Evolutionary conservation across 148 eudicot genomes (phyloP), one percentile per base, ranked within the genome.

Genomic region (Euryodendron excelsum): DNA sequence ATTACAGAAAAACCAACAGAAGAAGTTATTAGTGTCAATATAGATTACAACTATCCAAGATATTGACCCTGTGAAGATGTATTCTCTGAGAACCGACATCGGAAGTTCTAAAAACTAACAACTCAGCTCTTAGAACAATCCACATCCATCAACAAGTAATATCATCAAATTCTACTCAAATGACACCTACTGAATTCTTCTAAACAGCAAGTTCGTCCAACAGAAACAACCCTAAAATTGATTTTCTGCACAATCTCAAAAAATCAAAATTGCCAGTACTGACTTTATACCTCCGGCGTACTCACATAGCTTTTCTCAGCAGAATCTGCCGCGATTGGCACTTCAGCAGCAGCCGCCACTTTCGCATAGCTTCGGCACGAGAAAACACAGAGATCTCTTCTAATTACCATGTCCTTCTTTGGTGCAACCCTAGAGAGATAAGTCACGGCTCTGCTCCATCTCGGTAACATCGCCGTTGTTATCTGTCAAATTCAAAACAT

Each of bases 391-490:
- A 76, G 72, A 77, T 75, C 87, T 10, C 76, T 75, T 28, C 66
- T 8, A 50, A 73, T 71, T 65, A 78, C 83, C 62, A 39, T 3
- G 63, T 65, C 78, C 41, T 59, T 63, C 69, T 78, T 83, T 0
- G 81, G 82, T 58, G 85, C 84, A 74, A 77, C 84, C 83, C 74
- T 86, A 78, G 81, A 85, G 18, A 88, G 23, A 23, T 80, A 78
- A 69, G 75, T 78, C 48, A 82, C 39, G 52, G 80, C 81, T 82
- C 84, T 87, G 80, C 87, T 77, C 90, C 92, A 93, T 82, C 91
- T 77, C 34, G 92, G 77, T 74, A 85, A 66, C 95, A 91, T 91
- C 68, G 37, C 66, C 18, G 2, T 15, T 21, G 33, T 6, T 33
- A 67, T 55, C 72, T 73, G 33, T 15, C 65, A 72, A 52, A 79